Evolutionary conservation across 306 rosid species (phyloP), one percentile per base, ranked within the genome.

Genomic region (Cyamopsis tetragonoloba): DNA sequence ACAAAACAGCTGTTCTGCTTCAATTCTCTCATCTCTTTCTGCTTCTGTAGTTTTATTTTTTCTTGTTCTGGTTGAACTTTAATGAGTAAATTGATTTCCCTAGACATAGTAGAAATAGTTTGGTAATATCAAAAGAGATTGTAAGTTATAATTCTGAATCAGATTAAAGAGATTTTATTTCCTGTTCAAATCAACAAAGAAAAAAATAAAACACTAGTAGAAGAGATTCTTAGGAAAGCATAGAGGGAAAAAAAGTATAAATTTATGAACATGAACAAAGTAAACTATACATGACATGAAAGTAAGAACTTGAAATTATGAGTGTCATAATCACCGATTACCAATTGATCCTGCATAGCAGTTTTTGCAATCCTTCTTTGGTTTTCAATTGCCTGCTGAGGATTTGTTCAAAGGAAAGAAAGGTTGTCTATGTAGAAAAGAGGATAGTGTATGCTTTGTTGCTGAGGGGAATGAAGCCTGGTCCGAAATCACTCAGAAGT

Each of bases 391-490:
- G 14, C 55, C 31, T 13, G 7, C 31, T 13, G 7, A 65, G 58
- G 55, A 28, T 56, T 43, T 38, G 51, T 26, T 57, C 5, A 63
- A 15, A 50, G 30, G 10, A 66, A 44, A 30, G 34, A 4, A 62
- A 26, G 26, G 26, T 51, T 60, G 37, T 19, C 18, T 43, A 2
- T 30, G 27, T 10, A 34, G 2, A 35, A 48, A 54, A 38, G 77
- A 38, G 23, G 44, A 8, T 6, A 18, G 4, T 24, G 20, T 5
- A 48, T 46, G 70, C 20, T 57, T 14, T 4, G 34, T 44, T 66
- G 90, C 59, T 88, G 95, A 82, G 95, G 91, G 91, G 95, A 88
- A 88, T 86, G 95, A 88, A 85, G 89, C 87, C 95, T 88, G 91
- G 91, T 88, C 95, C 95, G 95, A 86, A 76, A 86, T 88, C 89